Evolutionary conservation across 345 rosid species (phyloP).

Genomic region (Linum usitatissimum): DNA sequence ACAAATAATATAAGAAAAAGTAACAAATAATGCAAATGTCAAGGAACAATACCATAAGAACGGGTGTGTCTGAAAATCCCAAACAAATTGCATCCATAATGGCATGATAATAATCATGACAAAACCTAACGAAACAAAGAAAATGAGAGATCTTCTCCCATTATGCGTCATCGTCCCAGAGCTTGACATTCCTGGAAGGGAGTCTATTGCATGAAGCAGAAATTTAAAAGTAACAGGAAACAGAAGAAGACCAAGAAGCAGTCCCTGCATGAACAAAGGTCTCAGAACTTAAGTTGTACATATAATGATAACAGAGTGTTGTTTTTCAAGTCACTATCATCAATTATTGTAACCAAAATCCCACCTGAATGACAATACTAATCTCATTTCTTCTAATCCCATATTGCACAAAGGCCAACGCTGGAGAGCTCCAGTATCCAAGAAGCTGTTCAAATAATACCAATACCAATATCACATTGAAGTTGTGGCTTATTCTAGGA

Average conservation of each 20-base stretch:
- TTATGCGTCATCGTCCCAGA: slow-evolving; percentile 24
- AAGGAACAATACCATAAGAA: slow-evolving; percentile 46
- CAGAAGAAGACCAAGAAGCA: slow-evolving; percentile 70
- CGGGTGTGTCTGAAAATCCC: slow-evolving; percentile 68
- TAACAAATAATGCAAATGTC: slow-evolving; percentile 1
- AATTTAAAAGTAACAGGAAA: slow-evolving; percentile 52
- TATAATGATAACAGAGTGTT: background rate
- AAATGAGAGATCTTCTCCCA: slow-evolving; percentile 42
- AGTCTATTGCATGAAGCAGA: slow-evolving; percentile 26
- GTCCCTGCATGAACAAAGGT: slow-evolving; percentile 39
- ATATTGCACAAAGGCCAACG: slow-evolving; percentile 35
- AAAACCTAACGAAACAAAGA: slow-evolving; percentile 44
- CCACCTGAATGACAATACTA: slow-evolving; percentile 64
- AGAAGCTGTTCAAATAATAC: slow-evolving; percentile 36
- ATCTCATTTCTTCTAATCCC: slow-evolving; percentile 70
- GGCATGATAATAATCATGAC: slow-evolving; percentile 41
- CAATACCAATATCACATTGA: slow-evolving; percentile 12
- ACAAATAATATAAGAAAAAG: background rate
- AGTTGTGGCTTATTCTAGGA: slow-evolving; percentile 10
- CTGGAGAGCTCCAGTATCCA: slow-evolving; percentile 30
- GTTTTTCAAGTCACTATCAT: background rate
- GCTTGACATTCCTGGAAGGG: slow-evolving; percentile 11
- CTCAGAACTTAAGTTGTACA: background rate
- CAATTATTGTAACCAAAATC: background rate
- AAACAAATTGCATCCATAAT: slow-evolving; percentile 80